Percentiles rank a stretch among this genome's conserved stretches.
Conservation (phyloP, 2,329 filamentous ascomycete genomes). For the Pyrenochaeta sp. region DNA sequence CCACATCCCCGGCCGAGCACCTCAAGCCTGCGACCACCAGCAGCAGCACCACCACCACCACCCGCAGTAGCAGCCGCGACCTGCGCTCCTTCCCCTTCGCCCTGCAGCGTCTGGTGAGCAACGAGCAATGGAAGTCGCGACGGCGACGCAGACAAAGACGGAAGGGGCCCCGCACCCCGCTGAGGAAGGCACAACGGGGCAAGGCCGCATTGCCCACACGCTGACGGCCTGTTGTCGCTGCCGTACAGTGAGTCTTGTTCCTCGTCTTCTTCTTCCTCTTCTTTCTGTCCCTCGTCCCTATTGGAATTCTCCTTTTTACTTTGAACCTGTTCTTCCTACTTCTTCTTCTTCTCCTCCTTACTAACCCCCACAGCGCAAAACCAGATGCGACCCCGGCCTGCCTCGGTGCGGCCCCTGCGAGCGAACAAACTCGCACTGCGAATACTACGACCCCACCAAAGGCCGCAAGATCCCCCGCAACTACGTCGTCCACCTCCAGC, state of each 20-base stretch:
- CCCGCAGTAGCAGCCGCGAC: no score
- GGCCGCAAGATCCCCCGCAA: constrained; percentile 85
- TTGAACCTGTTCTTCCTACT: no score
- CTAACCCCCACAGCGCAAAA: constrained; percentile 78
- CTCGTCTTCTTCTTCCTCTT: no score
- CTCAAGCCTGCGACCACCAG: constrained; percentile 12
- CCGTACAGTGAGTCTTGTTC: constrained; percentile 77
- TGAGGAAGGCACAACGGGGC: constrained; percentile 35
- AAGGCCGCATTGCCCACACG: constrained; percentile 74
- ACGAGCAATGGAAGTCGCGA: constrained; percentile 34
- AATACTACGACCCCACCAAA: constrained; percentile 92
- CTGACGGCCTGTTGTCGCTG: constrained; percentile 82
- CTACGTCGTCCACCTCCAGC: constrained; percentile 92
- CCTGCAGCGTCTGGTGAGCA: constrained; percentile 15
- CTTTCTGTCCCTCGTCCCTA: no score
- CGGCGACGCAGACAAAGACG: constrained; percentile 23
- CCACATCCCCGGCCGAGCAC: constrained; percentile 21
- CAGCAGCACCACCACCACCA: no score
- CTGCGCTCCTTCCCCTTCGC: constrained; percentile 6
- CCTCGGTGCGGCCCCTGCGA: constrained; percentile 94
- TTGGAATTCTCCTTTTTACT: no score
- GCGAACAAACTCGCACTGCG: constrained; percentile 87
- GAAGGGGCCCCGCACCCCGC: constrained; percentile 29
- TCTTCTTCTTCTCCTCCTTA: no score
- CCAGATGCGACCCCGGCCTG: constrained; percentile 90